Evolutionary conservation across 306 rosid species (phyloP), one percentile per base, ranked within the genome.

Genomic region (Cucurbita ficifolia): DNA sequence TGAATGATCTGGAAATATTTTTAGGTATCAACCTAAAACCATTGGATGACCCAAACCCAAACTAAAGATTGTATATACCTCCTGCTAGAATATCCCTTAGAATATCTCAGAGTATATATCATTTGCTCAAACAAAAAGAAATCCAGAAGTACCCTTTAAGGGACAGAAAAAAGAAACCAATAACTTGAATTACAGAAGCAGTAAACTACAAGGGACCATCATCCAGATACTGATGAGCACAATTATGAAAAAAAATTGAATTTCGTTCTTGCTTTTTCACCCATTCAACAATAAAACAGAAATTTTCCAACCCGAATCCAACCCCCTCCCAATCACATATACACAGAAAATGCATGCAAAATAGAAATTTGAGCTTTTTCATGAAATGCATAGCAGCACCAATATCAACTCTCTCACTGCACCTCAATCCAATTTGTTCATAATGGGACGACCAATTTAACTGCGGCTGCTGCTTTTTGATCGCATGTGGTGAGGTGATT

Each of bases 1-100:
- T 91, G 99, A 78, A 91, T 95, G 78, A 95, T 95, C 99, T 95
- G 96, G 77, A 81, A 76, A 86, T 43, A 60, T 50, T 79, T 45
- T 48, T 50, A 29, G 46, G 45, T 17, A 70, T 51, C 42, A 33
- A 48, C 24, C 46, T 70, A 70, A 70, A 13, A 7, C 54, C 43
- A 68, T 68, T 8, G 16, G 73, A 46, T 22, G 65, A 68, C 72
- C 58, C 48, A 76, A 59, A 48, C 50, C 54, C 45, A 89, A 81
- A 80, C 90, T 95, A 24, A 3, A 24, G 29, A 0, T 24, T 24
- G 29, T 24, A 24, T 24, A 24, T 24, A 24, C 29, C 29, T 24
- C 29, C 29, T 24, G 29, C 29, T 24, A 24, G 29, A 24, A 24
- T 24, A 24, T 24, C 55, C 22, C 45, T 2, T 24, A 24, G 29